Evolutionary conservation across 805 yeast species (phyloP).

Genomic region (Maudiozyma bulderi): DNA sequence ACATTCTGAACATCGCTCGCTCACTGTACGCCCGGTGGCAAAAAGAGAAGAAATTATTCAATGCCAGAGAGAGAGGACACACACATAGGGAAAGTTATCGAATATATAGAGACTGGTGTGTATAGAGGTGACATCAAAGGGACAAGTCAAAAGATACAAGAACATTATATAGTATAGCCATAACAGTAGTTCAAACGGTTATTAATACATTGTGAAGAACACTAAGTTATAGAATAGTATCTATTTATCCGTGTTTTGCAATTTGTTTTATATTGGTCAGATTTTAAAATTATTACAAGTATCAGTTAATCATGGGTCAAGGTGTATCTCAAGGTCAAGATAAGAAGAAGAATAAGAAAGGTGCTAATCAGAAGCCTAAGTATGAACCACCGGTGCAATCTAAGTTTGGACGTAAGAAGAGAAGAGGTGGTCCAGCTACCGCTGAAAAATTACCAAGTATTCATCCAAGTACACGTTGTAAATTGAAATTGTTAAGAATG

Average conservation of each 20-base stretch:
- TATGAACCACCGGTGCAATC: constrained; percentile 98
- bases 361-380: constrained; percentile 82
- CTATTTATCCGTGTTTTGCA: too few species aligned
- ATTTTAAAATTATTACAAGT: neutral
- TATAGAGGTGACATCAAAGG: too few species aligned
- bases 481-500: constrained; percentile 78
- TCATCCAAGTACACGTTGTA: constrained; percentile 88
- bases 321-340: constrained; percentile 29
- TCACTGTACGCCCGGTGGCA: neutral
- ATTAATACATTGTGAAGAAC: too few species aligned
- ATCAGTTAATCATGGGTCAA: constrained; percentile 25
- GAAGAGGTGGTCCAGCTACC: constrained; percentile 82
- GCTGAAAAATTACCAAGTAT: constrained; percentile 75
- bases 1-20: too few species aligned
- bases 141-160: too few species aligned
- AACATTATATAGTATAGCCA: too few species aligned
- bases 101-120: too few species aligned
- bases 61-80: too few species aligned
- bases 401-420: constrained; percentile 82
- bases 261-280: too few species aligned
- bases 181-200: too few species aligned
- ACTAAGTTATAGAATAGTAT: too few species aligned
- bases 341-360: constrained; percentile 41
- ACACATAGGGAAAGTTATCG: too few species aligned
- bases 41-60: neutral